Conservation (phyloP, 768 basidiomycete genomes). For the Suillus fuscotomentosus region DNA sequence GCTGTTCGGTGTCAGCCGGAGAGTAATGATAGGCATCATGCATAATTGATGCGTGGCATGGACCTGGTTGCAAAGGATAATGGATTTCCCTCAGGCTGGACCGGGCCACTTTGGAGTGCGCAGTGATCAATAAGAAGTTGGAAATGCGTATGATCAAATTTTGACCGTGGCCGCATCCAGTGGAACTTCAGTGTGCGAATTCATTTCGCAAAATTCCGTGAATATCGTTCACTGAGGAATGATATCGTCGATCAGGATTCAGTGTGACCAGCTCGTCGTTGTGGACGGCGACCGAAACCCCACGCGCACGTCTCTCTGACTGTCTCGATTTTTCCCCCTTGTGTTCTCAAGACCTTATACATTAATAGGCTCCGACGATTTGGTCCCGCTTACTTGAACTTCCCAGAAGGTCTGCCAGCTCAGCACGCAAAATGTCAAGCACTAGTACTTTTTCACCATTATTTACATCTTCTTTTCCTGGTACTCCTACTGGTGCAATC, state of each 20-base stretch:
- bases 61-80: background rate
- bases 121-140: too few species aligned
- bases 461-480: background rate
- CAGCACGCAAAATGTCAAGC: background rate
- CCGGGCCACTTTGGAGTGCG: too few species aligned
- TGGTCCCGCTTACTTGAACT: background rate
- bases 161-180: background rate
- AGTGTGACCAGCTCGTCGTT: background rate
- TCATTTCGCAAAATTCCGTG: conserved; percentile 1
- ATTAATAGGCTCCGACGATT: conserved; percentile 18
- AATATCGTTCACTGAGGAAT: background rate
- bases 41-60: background rate
- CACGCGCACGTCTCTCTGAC: background rate
- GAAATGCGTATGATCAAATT: too few species aligned
- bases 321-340: background rate
- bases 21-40: background rate
- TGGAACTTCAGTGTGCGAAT: background rate
- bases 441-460: background rate
- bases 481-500: background rate
- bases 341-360: background rate
- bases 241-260: background rate
- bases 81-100: background rate
- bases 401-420: conserved; percentile 10
- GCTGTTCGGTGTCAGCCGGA: background rate
- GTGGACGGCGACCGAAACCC: background rate